Evolutionary conservation across 1,284 basidiomycete genomes (phyloP).

Genomic region (Trichosporon inkin): DNA sequence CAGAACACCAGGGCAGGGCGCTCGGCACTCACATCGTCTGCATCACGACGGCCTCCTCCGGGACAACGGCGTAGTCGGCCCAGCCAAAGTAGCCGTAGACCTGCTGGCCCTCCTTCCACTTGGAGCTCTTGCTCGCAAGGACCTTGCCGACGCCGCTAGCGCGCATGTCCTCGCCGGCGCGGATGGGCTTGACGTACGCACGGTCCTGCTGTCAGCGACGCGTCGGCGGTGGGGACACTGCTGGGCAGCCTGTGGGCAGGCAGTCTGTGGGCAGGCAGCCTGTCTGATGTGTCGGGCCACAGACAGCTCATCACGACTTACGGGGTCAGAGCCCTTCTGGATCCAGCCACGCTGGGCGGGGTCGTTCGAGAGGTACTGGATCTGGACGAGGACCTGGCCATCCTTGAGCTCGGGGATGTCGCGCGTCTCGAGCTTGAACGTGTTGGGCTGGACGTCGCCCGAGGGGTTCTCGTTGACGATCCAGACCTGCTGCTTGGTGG

Average conservation of each 20-base stretch:
- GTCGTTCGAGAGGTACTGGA: constrained; percentile 37
- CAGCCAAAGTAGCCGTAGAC: constrained; percentile 31
- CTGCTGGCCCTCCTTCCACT: constrained; percentile 32
- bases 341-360: constrained; percentile 44
- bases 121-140: constrained; percentile 27
- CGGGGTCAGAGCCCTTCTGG: constrained; percentile 24
- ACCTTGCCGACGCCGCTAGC: constrained; percentile 28
- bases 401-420: constrained; percentile 32
- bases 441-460: constrained; percentile 22
- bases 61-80: constrained; percentile 38
- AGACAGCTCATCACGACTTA: background rate
- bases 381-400: constrained; percentile 35
- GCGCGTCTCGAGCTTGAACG: constrained; percentile 29
- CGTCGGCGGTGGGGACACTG: too few species aligned
- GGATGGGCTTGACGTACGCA: constrained; percentile 29
- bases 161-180: constrained; percentile 31
- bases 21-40: constrained; percentile 16
- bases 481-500: too few species aligned
- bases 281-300: too few species aligned
- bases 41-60: constrained; percentile 13
- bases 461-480: too few species aligned
- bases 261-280: too few species aligned
- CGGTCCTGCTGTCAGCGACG: constrained; percentile 20
- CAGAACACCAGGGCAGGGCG: background rate
- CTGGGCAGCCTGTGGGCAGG: too few species aligned